phyloP scores from a whole-genome alignment of 2,329 filamentous ascomycete species.

The Trichoderma sp. region DNA sequence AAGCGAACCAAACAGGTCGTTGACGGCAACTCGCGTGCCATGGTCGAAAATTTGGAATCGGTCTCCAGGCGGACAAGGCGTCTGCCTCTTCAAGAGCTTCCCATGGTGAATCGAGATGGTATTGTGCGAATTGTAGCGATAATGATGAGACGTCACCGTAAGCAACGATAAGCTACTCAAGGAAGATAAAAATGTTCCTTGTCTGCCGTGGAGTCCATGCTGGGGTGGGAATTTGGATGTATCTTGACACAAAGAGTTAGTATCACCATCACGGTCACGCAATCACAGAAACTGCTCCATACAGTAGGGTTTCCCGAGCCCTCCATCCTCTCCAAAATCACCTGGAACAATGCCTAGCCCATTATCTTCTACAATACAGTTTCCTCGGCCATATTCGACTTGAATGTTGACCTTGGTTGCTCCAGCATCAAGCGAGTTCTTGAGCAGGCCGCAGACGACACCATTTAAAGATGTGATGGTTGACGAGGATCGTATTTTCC shows the following conservation, averaged over 20 bases:
- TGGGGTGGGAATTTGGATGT: slow-evolving; percentile 67
- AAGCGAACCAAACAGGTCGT: slow-evolving; percentile 84
- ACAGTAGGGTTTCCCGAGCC: slow-evolving; percentile 72
- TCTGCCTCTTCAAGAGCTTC: slow-evolving; percentile 59
- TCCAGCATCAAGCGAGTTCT: slow-evolving; percentile 80
- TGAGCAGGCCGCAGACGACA: slow-evolving; percentile 68
- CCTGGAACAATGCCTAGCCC: slow-evolving; percentile 69
- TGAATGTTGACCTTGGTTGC: slow-evolving; percentile 66
- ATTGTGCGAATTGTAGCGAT: slow-evolving; percentile 57
- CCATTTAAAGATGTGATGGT: slow-evolving; percentile 70
- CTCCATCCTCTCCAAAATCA: slow-evolving; percentile 70
- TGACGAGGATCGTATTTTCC: slow-evolving; percentile 83
- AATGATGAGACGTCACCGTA: slow-evolving; percentile 69
- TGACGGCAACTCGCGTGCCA: slow-evolving; percentile 73
- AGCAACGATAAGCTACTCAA: slow-evolving; percentile 73
- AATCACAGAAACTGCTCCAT: slow-evolving; percentile 32
- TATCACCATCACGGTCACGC: slow-evolving; percentile 5
- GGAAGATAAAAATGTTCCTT: slow-evolving; percentile 75
- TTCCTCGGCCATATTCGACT: slow-evolving; percentile 72
- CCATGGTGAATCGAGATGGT: slow-evolving; percentile 69
- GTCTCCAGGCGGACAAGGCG: slow-evolving; percentile 58
- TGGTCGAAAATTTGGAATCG: slow-evolving; percentile 53
- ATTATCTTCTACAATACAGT: slow-evolving; percentile 79
- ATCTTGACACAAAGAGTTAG: slow-evolving; percentile 47
- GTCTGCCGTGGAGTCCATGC: slow-evolving; percentile 56